phyloP scores from a whole-genome alignment of 2,329 filamentous ascomycete species.

The Aspergillus puulaauensis region DNA sequence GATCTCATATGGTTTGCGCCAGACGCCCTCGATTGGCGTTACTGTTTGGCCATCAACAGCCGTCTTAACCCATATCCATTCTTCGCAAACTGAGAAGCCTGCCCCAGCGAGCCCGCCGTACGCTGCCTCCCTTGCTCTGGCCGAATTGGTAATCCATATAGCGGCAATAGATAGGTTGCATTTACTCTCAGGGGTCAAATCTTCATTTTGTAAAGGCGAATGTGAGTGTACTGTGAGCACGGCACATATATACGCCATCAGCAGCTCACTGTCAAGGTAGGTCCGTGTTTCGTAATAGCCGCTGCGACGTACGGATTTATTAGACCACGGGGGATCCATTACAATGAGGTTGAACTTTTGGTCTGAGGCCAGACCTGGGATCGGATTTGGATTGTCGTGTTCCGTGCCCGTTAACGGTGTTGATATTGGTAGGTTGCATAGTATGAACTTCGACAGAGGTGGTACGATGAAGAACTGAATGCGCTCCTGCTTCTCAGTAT shows the following conservation, averaged over 20 bases:
- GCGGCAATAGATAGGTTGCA: slow-evolving; percentile 43
- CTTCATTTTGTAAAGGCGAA: not conserved
- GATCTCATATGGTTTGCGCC: slow-evolving; percentile 64
- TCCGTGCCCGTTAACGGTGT: not conserved
- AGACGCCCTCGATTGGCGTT: slow-evolving; percentile 50
- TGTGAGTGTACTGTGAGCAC: slow-evolving; percentile 45
- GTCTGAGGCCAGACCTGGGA: slow-evolving; percentile 23
- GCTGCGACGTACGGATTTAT: slow-evolving; percentile 57
- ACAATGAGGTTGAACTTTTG: slow-evolving; percentile 58
- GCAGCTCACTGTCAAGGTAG: slow-evolving; percentile 27
- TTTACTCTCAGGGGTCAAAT: not conserved
- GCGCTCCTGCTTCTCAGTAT: slow-evolving; percentile 22
- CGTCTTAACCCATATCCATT: slow-evolving; percentile 66
- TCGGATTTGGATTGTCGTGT: slow-evolving; percentile 13
- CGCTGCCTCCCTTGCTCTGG: slow-evolving; percentile 48
- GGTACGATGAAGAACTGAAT: slow-evolving; percentile 45
- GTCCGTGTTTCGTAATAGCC: slow-evolving; percentile 45
- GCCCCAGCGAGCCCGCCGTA: slow-evolving; percentile 44
- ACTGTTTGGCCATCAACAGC: slow-evolving; percentile 55
- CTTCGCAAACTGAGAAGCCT: slow-evolving; percentile 54
- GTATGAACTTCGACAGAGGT: slow-evolving; percentile 48
- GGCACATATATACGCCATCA: slow-evolving; percentile 38
- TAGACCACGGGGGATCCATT: slow-evolving; percentile 65
- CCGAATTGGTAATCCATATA: slow-evolving; percentile 64
- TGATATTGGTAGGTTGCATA: slow-evolving; percentile 36